These are phyloP conservation scores for Botrytis medusae DNA, from an alignment of 2,329 filamentous ascomycete species.

Conservation along the genomic window DNA sequence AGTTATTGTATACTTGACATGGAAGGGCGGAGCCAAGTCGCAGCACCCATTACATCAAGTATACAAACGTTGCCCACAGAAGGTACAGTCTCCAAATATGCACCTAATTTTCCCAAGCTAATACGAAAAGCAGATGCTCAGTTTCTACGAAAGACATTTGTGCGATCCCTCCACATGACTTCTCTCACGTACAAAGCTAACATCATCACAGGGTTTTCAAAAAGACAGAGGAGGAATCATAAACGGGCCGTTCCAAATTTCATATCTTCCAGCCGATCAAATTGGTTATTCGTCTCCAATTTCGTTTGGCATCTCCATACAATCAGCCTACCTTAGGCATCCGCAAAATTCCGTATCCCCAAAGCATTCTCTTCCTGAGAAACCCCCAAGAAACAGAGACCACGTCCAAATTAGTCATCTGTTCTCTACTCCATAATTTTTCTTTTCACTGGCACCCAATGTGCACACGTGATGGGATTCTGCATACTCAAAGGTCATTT, in stretches of 20 bases:
- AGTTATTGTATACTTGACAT: conserved; percentile 68
- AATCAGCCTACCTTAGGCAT: not conserved
- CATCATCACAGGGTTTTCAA: conserved; percentile 33
- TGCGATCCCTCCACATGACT: conserved; percentile 19
- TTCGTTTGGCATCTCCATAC: not conserved
- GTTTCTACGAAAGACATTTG: conserved; percentile 51
- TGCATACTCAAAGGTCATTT: not conserved
- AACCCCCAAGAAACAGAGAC: not conserved
- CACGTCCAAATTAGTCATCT: not conserved
- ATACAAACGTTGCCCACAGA: conserved; percentile 76
- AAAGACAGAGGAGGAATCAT: conserved; percentile 19
- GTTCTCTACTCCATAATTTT: not conserved
- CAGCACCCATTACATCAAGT: conserved; percentile 68
- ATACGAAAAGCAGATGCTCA: conserved; percentile 44
- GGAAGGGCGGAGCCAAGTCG: conserved; percentile 72
- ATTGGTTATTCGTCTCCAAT: not conserved
- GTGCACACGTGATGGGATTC: not conserved
- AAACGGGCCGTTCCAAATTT: not conserved
- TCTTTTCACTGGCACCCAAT: not conserved
- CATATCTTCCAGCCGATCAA: not conserved
- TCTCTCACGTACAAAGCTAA: conserved; percentile 22
- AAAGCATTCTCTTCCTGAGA: not conserved
- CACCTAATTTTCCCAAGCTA: conserved; percentile 14
- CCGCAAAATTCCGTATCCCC: not conserved
- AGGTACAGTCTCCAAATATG: conserved; percentile 48